phyloP scores from a whole-genome alignment of 805 yeast genomes.

The Komagataella ulmi region DNA sequence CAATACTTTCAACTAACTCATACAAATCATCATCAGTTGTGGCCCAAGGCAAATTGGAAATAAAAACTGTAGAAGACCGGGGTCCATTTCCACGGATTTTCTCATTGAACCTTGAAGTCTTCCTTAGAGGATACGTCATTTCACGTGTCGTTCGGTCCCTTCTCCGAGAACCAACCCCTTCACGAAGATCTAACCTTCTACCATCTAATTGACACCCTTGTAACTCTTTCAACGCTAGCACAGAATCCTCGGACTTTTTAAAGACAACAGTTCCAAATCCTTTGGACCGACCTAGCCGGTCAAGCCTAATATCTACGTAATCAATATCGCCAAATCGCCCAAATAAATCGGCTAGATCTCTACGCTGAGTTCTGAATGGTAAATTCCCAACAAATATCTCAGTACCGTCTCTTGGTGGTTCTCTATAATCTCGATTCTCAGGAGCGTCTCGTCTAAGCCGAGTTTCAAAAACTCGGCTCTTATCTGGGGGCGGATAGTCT shows the following conservation, averaged over 20 bases:
- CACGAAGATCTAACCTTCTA: conserved; percentile 66
- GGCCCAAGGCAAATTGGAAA: conserved; percentile 75
- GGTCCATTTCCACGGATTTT: conserved; percentile 52
- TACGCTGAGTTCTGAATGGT: conserved; percentile 78
- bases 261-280: conserved; percentile 81
- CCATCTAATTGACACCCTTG: conserved; percentile 67
- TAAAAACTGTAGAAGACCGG: conserved; percentile 49
- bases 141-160: conserved; percentile 3
- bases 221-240: conserved; percentile 53
- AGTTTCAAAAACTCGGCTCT: conserved; percentile 9
- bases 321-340: conserved; percentile 63
- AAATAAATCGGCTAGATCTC: conserved; percentile 74
- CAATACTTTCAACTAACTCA: conserved; percentile 79
- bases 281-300: conserved; percentile 60
- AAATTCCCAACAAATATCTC: conserved; percentile 73
- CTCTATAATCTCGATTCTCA: conserved; percentile 4
- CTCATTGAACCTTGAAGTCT: conserved; percentile 46
- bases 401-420: conserved; percentile 15
- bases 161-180: conserved; percentile 32
- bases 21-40: conserved; percentile 77
- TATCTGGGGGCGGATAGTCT: conserved; percentile 75
- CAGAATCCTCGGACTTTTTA: conserved; percentile 52
- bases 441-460: conserved; percentile 3
- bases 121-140: conserved; percentile 9
- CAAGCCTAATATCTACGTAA: conserved; percentile 67